A percentile compares a stretch with the other conserved stretches of the same genome.
Conservation (phyloP, 192 early-diverging fungal genomes). For the Coemansia sp. region DNA sequence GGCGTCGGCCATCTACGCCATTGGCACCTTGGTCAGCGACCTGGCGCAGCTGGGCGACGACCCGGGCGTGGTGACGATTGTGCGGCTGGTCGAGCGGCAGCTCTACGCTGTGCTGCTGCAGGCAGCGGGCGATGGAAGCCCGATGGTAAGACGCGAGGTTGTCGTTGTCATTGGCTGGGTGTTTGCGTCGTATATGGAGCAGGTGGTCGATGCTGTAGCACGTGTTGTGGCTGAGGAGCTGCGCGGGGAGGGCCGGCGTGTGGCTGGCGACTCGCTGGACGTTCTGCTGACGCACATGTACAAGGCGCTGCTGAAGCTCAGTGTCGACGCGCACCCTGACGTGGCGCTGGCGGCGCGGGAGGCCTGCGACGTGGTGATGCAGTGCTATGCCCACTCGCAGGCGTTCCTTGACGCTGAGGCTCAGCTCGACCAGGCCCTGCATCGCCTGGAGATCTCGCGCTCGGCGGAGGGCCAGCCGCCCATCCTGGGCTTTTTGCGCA, state of each 20-base stretch:
- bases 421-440: slow-evolving; percentile 46
- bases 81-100: slow-evolving; percentile 73
- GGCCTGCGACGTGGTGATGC: slow-evolving; percentile 71
- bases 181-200: slow-evolving; percentile 63
- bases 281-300: slow-evolving; percentile 64
- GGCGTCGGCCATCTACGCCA: slow-evolving; percentile 81
- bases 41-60: slow-evolving; percentile 61
- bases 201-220: slow-evolving; percentile 69
- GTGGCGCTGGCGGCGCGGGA: slow-evolving; percentile 70
- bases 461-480: slow-evolving; percentile 36
- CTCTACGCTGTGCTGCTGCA: slow-evolving; percentile 59
- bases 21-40: slow-evolving; percentile 70
- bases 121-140: slow-evolving; percentile 80
- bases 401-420: slow-evolving; percentile 37
- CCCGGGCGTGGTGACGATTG: slow-evolving; percentile 72
- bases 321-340: slow-evolving; percentile 80
- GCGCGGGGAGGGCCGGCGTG: slow-evolving; percentile 25
- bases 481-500: slow-evolving; percentile 29
- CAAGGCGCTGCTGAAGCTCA: slow-evolving; percentile 83
- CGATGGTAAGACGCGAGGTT: slow-evolving; percentile 89
- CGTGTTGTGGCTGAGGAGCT: slow-evolving; percentile 59
- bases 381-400: slow-evolving; percentile 54
- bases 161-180: slow-evolving; percentile 80
- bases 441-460: slow-evolving; percentile 41
- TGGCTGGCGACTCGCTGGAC: slow-evolving; percentile 23